Evolutionary conservation across 345 rosid genomes (phyloP).

Genomic region (Cardamine resedifolia): DNA sequence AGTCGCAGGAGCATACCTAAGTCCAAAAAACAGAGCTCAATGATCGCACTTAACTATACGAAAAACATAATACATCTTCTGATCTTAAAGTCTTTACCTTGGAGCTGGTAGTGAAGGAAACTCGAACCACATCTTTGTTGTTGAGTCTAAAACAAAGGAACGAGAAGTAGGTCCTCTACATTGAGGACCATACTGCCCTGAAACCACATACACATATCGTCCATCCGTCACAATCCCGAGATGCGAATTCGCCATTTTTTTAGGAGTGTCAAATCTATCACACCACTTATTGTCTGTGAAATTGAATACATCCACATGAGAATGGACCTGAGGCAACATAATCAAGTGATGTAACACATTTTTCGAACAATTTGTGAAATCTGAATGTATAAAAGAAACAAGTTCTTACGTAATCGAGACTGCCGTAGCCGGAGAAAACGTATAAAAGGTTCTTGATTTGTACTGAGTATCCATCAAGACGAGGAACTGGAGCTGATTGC

Average conservation of each 20-base stretch:
- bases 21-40: background rate
- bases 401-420: conserved; percentile 56
- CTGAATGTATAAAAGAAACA: background rate
- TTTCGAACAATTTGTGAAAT: background rate
- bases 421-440: conserved; percentile 70
- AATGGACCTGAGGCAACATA: conserved; percentile 56
- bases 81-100: conserved; percentile 43
- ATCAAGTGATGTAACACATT: conserved; percentile 9
- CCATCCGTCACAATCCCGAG: conserved; percentile 76
- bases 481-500: conserved; percentile 84
- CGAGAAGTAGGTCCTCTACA: conserved; percentile 65
- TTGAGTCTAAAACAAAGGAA: conserved; percentile 58
- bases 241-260: conserved; percentile 84
- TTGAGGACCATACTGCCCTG: conserved; percentile 84
- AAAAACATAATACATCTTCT: background rate
- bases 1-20: conserved; percentile 90
- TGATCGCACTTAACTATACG: background rate
- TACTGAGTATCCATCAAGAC: conserved; percentile 74
- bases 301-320: conserved; percentile 79
- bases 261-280: conserved; percentile 58
- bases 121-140: conserved; percentile 56
- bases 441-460: conserved; percentile 70
- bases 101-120: conserved; percentile 72
- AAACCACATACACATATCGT: conserved; percentile 61
- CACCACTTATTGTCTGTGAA: conserved; percentile 65